Evolutionary conservation across 2,329 filamentous ascomycete genomes (phyloP), one percentile per base, ranked within the genome.

Genomic region (Onygenales sp.): DNA sequence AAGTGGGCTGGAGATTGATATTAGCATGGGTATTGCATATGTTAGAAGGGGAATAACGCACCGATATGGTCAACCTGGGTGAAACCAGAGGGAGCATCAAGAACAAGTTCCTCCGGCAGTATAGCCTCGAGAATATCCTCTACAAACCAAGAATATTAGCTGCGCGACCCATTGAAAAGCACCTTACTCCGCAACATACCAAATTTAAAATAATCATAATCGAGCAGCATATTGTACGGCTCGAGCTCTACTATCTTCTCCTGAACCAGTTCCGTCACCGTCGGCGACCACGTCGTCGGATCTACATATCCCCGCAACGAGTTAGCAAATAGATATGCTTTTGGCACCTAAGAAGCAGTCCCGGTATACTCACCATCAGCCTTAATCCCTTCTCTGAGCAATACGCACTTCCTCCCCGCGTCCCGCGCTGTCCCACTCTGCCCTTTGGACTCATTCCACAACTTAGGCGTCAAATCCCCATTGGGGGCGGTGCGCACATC

Each of bases 141-240:
- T 87, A 52, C n/a, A 21, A 31, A 10, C 43, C 34, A 32, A 31
- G 43, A 7, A 49, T 31, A 48, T 59, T 47, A 60, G 56, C n/a
- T 33, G 7, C 13, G 5, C 6, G 9, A 31, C 7, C 7, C 46
- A 51, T 27, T 27, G 21, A 3, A 49, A 9, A 39, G 32, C 53
- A 55, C 21, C 21, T 27, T 27, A 27, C 21, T 1, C 21, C 21
- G 21, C 21, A 60, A 54, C 42, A 52, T 58, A 52, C 27, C 14
- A 67, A 94, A 92, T 49, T 77, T 85, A 88, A 90, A 97, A 70
- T 91, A 85, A 61, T 86, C 80, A 70, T 98, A 98, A 60, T 85
- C 82, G 54, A 97, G 77, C 37, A 80, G 73, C 54, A 97, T 71
- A 56, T 87, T 78, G 68, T 86, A 96, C 1, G 88, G 86, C 1